Evolutionary conservation across 2,329 filamentous ascomycete species (phyloP), one percentile per base, ranked within the genome.

Genomic region (Cordyceps fumosorosea): DNA sequence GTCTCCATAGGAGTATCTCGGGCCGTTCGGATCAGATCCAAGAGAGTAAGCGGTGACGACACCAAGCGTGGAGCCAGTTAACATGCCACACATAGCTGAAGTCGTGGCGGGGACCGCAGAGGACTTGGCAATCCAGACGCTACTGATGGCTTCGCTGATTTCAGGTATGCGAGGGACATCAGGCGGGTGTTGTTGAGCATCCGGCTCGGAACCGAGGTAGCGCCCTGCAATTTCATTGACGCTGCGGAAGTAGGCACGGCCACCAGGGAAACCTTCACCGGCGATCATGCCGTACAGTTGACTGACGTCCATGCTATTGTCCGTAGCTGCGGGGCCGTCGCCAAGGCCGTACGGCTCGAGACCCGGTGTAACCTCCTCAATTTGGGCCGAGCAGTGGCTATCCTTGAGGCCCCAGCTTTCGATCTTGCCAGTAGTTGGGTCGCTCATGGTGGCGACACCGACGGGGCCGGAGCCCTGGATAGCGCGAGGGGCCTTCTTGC

Each of bases 231-330:
- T 85, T 74, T 96, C 91, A 53, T 87, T 85, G 2, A 82, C 81
- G 11, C 86, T 84, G 40, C 91, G 88, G 69, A 89, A 96, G 72
- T 93, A 95, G 51, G 86, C 83, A 62, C 88, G 86, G 3, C 93
- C 93, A 55, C 90, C 90, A 0, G 92, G 92, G 62, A 89, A 91
- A 2, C 91, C 93, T 77, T 96, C 91, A 3, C 92, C 93, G 60
- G 90, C 88, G 8, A 96, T 77, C 76, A 93, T 84, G 10, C 93
- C 93, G 71, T 90, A 93, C 10, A 85, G 84, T 68, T 93, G 90
- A 70, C 92, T 96, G 42, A 96, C 84, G 71, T 96, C 93, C 89
- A 97, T 93, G 42, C 89, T 84, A 69, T 97, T 97, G 1, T 90
- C 90, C 26, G 87, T 78, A 18, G 89, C 91, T 11, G 91, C 86